Conservation (phyloP, 2,329 filamentous ascomycete species). For the Torrubiellomyces zombiae region DNA sequence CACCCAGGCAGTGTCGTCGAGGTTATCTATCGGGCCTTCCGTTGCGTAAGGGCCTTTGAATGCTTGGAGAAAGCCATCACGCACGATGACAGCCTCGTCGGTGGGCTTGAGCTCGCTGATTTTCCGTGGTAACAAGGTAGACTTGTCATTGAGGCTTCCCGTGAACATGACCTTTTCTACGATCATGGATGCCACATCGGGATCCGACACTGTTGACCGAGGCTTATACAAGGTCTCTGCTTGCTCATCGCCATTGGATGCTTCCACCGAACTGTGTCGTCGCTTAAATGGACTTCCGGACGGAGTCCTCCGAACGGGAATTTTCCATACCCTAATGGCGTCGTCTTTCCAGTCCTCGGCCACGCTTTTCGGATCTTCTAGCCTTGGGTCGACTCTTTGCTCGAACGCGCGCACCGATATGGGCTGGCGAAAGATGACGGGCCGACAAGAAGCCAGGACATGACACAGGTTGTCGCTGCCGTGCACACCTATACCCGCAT, state of each 20-base stretch:
- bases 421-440: slow-evolving; percentile 75
- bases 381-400: slow-evolving; percentile 30
- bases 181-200: slow-evolving; percentile 13
- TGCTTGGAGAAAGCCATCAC: slow-evolving; percentile 44
- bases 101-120: slow-evolving; percentile 12
- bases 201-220: slow-evolving; percentile 11
- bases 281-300: slow-evolving; percentile 20
- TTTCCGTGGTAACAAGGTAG: slow-evolving; percentile 10
- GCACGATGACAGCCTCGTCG: slow-evolving; percentile 38
- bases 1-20: slow-evolving; percentile 12
- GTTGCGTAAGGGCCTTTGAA: slow-evolving; percentile 46
- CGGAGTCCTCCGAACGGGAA: slow-evolving; percentile 30
- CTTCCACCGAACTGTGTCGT: slow-evolving; percentile 9
- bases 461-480: slow-evolving; percentile 69
- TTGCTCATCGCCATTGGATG: slow-evolving; percentile 3
- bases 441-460: slow-evolving; percentile 61
- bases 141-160: slow-evolving; percentile 11
- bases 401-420: slow-evolving; percentile 60
- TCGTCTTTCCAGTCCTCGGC: slow-evolving; percentile 59
- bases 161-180: slow-evolving; percentile 21
- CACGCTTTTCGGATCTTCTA: slow-evolving; percentile 8
- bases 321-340: slow-evolving; percentile 70
- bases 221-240: slow-evolving; percentile 1
- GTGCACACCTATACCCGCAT: slow-evolving; percentile 45
- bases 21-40: slow-evolving; percentile 7